Percentiles rank a stretch among this genome's conserved stretches.
phyloP scores from a whole-genome alignment of 1,284 basidiomycete genomes.

The Mixia osmundae region DNA sequence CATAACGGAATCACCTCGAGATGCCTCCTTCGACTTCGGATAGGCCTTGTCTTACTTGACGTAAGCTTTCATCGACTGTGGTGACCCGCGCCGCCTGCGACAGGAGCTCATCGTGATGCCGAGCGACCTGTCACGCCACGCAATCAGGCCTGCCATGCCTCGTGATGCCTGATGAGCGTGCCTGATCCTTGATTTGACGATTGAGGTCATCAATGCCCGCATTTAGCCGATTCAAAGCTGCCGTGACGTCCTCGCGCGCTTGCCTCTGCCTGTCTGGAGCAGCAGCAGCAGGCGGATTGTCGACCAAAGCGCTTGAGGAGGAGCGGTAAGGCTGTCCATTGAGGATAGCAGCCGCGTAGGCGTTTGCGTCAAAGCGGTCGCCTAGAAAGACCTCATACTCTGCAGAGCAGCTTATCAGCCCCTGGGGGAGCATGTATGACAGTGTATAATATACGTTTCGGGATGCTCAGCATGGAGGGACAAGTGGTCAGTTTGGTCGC shows the following conservation, averaged over 20 bases:
- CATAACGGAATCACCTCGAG: too few relatives aligned
- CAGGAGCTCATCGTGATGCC: constrained; percentile 24
- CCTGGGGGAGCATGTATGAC: too few relatives aligned
- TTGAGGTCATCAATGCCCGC: constrained; percentile 67
- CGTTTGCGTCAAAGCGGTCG: constrained; percentile 53
- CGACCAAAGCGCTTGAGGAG: constrained; percentile 7
- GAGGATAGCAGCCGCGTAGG: constrained; percentile 66
- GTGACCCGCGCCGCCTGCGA: constrained; percentile 34
- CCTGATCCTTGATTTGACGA: constrained; percentile 59
- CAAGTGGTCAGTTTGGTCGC: too few relatives aligned
- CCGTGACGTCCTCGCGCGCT: constrained; percentile 69
- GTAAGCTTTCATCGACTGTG: constrained; percentile 37
- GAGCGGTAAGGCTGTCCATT: constrained; percentile 44
- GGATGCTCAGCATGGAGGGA: too few relatives aligned
- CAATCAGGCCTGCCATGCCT: constrained; percentile 40
- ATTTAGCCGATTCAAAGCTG: constrained; percentile 59
- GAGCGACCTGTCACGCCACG: constrained; percentile 20
- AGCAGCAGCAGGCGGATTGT: not conserved
- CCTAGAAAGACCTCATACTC: constrained; percentile 41
- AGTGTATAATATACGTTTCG: too few relatives aligned
- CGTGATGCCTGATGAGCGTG: constrained; percentile 35
- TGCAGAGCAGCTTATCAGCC: too few relatives aligned
- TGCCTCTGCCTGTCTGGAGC: too few relatives aligned
- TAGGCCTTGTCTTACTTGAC: constrained; percentile 20
- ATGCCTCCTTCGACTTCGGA: constrained; percentile 15